Base-by-base conservation (phyloP, 345 rosid genomes). In the Eucalyptus viminalis region DNA sequence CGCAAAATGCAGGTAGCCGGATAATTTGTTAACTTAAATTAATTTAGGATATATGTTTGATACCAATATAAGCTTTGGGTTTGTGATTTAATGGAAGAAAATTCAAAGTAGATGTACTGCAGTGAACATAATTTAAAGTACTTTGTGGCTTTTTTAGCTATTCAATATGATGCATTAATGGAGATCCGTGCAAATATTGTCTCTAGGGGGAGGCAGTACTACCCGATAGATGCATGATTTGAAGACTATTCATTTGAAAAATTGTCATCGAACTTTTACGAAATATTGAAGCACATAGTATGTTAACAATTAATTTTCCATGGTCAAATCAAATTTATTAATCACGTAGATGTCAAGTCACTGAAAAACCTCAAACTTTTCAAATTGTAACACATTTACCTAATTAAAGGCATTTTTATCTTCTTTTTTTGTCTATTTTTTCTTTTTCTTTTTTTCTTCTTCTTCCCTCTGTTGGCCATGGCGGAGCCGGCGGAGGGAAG, bases 381-480 rank as follows among this genome's bases (percentile, higher is more conserved):
- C 7, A 49, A 49, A 49, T 1, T 2, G 0, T 49, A 6, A 14
- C 3, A 5, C 7, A 49, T 49, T 49, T 14, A 14, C 51, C 7
- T 0, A 0, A 14, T 49, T 14, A 49, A 49, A 0, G 0, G 0
- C 17, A 49, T 49, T 49, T 49, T 49, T 49, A 0, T 49, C 50
- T 0, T 49, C 50, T 0, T 49, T 13, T 3, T 49, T 3, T 49
- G 14, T 49, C 0, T 49, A 0, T 49, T 49, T 14, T 14, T 5
- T 49, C 0, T 5, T 49, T 49, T 5, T 6, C 14, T 49, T 49
- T 49, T 49, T 49, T 49, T 6, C n/a, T 49, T 49, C 51, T 49
- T 49, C 16, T 49, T 49, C 51, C 6, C 49, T 49, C 3, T 14
- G 1, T 2, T 16, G 2, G 50, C 15, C 16, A 49, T 49, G 50